These are phyloP conservation scores for Cardiospermum halicacabum DNA, from an alignment of 345 rosid species.

Conservation along the genomic window DNA sequence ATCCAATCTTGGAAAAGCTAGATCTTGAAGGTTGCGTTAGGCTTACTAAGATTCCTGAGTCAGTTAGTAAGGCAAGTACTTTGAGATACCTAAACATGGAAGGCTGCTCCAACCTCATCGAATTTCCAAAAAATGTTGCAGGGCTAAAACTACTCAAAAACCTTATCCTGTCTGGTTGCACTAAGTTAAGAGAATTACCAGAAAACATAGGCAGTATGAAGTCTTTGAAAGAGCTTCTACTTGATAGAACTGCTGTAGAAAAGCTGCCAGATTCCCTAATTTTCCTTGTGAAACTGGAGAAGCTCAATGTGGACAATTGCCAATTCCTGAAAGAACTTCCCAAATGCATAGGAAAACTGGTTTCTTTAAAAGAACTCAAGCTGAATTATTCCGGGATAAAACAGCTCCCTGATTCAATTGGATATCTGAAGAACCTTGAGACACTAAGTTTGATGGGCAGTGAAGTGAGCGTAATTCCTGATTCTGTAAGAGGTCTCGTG, in stretches of 20 bases:
- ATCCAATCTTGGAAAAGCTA: conserved; percentile 34
- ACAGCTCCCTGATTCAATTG: conserved; percentile 34
- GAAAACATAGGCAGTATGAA: conserved; percentile 34
- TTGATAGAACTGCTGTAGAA: conserved; percentile 35
- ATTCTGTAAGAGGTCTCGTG: conserved; percentile 32
- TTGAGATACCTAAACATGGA: conserved; percentile 36
- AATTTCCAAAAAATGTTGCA: conserved; percentile 37
- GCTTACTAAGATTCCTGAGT: conserved; percentile 30
- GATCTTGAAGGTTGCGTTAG: conserved; percentile 27
- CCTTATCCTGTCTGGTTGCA: conserved; percentile 38
- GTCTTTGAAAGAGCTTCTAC: conserved; percentile 39
- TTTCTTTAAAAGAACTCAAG: conserved; percentile 32
- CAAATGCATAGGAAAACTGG: conserved; percentile 25
- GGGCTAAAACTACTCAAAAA: conserved; percentile 38
- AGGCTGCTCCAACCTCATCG: conserved; percentile 29
- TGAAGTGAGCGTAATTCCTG: conserved; percentile 31
- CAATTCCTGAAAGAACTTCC: conserved; percentile 29
- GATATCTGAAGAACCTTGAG: conserved; percentile 35
- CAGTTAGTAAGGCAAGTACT: conserved; percentile 30
- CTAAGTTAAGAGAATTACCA: conserved; percentile 34
- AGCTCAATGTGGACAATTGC: conserved; percentile 33
- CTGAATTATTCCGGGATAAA: conserved; percentile 31
- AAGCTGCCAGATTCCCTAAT: conserved; percentile 41
- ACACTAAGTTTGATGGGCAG: conserved; percentile 22
- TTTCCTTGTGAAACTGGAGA: conserved; percentile 38